Conservation (phyloP, 331 rosid genomes). For the Cydonia oblonga region DNA sequence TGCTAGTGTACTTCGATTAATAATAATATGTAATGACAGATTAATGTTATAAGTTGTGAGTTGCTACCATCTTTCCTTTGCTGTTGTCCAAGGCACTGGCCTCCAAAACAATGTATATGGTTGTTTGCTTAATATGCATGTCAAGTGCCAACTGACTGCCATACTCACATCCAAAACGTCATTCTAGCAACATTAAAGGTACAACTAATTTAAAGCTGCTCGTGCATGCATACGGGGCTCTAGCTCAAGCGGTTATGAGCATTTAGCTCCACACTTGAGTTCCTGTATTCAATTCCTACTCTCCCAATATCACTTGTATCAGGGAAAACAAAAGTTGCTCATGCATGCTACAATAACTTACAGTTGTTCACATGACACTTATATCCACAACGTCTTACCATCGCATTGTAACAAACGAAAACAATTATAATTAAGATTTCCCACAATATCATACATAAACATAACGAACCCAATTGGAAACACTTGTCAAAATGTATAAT, state of each 20-base stretch:
- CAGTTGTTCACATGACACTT: neutral
- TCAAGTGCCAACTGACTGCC: neutral
- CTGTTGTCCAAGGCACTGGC: constrained; percentile 2
- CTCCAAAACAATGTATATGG: constrained; percentile 6
- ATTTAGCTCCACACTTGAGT: neutral
- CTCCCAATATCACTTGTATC: neutral
- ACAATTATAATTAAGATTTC: neutral
- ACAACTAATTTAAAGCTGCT: neutral
- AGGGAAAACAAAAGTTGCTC: neutral
- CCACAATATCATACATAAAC: neutral
- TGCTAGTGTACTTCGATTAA: neutral
- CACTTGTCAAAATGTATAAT: neutral
- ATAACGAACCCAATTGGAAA: neutral
- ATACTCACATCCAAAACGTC: neutral
- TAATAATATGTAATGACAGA: constrained; percentile 3
- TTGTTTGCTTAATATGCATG: constrained; percentile 15
- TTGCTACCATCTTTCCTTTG: constrained; percentile 2
- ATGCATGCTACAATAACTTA: neutral
- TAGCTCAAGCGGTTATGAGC: neutral
- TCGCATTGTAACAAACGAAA: neutral
- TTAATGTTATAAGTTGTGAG: constrained; percentile 6
- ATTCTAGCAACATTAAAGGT: neutral
- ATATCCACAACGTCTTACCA: neutral
- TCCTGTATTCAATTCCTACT: neutral
- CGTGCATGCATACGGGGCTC: too few species aligned